Percentiles rank a stretch among this genome's conserved stretches.
These are phyloP conservation scores for Penicillium flavigenum DNA, from an alignment of 495 filamentous ascomycete species.

Conservation along the genomic window DNA sequence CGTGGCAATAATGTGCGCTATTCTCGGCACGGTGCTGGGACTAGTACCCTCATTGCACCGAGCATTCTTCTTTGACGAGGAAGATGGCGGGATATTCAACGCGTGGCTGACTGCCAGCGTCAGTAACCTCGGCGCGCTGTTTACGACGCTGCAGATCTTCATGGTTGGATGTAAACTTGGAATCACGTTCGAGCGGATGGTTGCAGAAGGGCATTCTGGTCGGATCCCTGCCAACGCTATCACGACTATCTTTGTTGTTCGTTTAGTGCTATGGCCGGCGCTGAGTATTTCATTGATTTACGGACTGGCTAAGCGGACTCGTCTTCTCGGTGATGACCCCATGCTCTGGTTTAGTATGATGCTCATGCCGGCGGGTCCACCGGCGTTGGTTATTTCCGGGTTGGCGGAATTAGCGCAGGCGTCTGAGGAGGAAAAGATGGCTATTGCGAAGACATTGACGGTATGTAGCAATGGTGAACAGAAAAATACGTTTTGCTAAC, in stretches of 20 bases:
- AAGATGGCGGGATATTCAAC: slow-evolving; percentile 67
- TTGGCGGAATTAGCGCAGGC: slow-evolving; percentile 55
- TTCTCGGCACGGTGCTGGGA: slow-evolving; percentile 61
- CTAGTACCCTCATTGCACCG: slow-evolving; percentile 61
- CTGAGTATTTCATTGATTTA: slow-evolving; percentile 62
- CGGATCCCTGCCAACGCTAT: slow-evolving; percentile 52
- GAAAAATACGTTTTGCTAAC: not conserved
- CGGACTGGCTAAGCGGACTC: slow-evolving; percentile 56
- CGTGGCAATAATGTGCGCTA: slow-evolving; percentile 63
- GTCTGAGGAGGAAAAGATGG: slow-evolving; percentile 53
- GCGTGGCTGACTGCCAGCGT: slow-evolving; percentile 70
- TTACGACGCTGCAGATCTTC: slow-evolving; percentile 69
- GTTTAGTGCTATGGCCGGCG: slow-evolving; percentile 67
- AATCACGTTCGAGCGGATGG: slow-evolving; percentile 52
- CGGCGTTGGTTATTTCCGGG: slow-evolving; percentile 66
- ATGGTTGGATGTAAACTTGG: slow-evolving; percentile 70
- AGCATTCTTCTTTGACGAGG: slow-evolving; percentile 61
- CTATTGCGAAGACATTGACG: slow-evolving; percentile 68
- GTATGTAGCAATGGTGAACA: slow-evolving; percentile 18
- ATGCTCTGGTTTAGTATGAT: slow-evolving; percentile 75
- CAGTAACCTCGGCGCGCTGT: slow-evolving; percentile 66
- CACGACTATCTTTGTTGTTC: slow-evolving; percentile 54
- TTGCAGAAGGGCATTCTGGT: slow-evolving; percentile 46
- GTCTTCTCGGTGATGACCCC: slow-evolving; percentile 59
- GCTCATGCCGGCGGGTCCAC: slow-evolving; percentile 69